phyloP scores from a whole-genome alignment of 2,329 filamentous ascomycete genomes.

The Dothistroma pini region DNA sequence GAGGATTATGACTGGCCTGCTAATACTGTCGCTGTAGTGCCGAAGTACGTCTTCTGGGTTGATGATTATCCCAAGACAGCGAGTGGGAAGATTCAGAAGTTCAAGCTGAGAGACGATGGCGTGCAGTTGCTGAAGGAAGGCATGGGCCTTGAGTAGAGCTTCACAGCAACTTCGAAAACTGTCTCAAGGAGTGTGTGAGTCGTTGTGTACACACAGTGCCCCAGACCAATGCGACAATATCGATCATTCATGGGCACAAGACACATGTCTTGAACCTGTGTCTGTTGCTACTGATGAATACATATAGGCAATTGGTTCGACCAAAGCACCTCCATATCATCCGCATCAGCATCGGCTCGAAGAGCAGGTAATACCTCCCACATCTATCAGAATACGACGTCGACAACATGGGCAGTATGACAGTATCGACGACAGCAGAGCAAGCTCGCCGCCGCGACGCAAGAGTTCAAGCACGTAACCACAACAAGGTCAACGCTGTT shows the following conservation, averaged over 20 bases:
- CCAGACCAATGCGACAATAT: background rate
- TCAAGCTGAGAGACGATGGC: slow-evolving; percentile 70
- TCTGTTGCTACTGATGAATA: background rate
- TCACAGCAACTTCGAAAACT: background rate
- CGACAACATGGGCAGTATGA: background rate
- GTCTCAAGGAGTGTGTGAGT: background rate
- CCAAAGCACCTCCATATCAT: background rate
- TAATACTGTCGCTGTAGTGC: slow-evolving; percentile 49
- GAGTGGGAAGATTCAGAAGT: slow-evolving; percentile 97
- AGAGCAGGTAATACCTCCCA: background rate
- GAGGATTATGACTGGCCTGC: slow-evolving; percentile 2
- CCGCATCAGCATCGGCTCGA: background rate
- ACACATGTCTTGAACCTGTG: background rate
- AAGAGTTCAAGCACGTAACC: background rate
- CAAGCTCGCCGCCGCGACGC: background rate
- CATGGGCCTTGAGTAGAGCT: slow-evolving; percentile 25
- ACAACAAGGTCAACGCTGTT: background rate
- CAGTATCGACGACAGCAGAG: background rate
- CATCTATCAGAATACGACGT: background rate
- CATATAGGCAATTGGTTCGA: background rate
- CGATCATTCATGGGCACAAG: background rate
- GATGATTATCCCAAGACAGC: slow-evolving; percentile 89
- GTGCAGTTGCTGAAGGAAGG: slow-evolving; percentile 46
- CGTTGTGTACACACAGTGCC: background rate
- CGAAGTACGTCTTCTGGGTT: slow-evolving; percentile 85